Conservation (phyloP, 768 basidiomycete genomes). For the Mycena floridula region DNA sequence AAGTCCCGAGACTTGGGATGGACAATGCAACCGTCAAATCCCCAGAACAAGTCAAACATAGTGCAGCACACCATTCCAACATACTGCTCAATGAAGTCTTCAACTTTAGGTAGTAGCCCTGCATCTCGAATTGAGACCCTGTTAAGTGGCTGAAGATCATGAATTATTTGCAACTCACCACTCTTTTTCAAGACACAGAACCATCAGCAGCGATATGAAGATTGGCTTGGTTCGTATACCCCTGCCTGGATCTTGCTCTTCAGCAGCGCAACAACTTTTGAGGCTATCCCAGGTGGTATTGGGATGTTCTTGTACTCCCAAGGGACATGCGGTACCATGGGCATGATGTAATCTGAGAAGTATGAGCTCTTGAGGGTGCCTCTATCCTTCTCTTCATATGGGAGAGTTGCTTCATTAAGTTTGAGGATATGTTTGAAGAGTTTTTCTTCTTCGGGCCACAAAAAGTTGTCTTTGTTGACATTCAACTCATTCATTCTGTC, state of each 20-base stretch:
- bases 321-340: constrained; percentile 23
- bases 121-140: constrained; percentile 22
- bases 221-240: no score
- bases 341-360: constrained; percentile 12
- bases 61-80: constrained; percentile 17
- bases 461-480: constrained; percentile 22
- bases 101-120: constrained; percentile 18
- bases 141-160: constrained; percentile 24
- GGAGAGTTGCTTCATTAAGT: constrained; percentile 26
- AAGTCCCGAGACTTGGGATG: no score
- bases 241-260: constrained; percentile 19
- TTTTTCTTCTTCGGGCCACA: constrained; percentile 29
- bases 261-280: constrained; percentile 18
- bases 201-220: constrained; percentile 18
- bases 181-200: constrained; percentile 24
- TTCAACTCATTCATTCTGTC: constrained; percentile 18
- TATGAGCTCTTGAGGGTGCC: constrained; percentile 14
- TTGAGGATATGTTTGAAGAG: constrained; percentile 23
- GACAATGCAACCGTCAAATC: no score
- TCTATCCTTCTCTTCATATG: constrained; percentile 22
- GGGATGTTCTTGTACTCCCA: constrained; percentile 24
- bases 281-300: constrained; percentile 22
- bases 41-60: no score
- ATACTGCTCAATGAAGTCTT: no score
- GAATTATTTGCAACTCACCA: constrained; percentile 18